A percentile compares a stretch with the other conserved stretches of the same genome.
Evolutionary conservation across 495 filamentous ascomycete species (phyloP).

Genomic region (Penicillium lagena): DNA sequence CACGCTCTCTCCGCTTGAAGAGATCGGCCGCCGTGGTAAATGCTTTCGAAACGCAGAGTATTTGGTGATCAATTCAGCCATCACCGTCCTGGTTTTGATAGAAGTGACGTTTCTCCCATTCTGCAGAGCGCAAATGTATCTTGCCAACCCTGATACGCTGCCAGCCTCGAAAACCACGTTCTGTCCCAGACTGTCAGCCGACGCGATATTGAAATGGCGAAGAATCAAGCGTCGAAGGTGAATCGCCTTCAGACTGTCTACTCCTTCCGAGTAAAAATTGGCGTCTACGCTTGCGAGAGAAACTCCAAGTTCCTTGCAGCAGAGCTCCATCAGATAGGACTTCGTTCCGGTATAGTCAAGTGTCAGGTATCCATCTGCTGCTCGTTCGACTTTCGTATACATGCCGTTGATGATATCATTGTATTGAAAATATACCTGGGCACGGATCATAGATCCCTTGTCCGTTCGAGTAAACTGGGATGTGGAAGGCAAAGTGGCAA

Average conservation of each 20-base stretch:
- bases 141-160: constrained; percentile 38
- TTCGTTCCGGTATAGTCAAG: constrained; percentile 34
- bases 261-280: constrained; percentile 49
- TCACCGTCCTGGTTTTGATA: constrained; percentile 15
- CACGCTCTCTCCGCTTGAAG: constrained; percentile 28
- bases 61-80: constrained; percentile 42
- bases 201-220: constrained; percentile 33
- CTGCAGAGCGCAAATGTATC: constrained; percentile 36
- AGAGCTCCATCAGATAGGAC: constrained; percentile 33
- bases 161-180: constrained; percentile 51
- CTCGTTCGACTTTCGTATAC: constrained; percentile 32
- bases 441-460: constrained; percentile 51
- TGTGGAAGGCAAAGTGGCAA: constrained; percentile 34
- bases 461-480: constrained; percentile 45
- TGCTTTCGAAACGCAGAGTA: constrained; percentile 40
- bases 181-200: constrained; percentile 19
- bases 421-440: constrained; percentile 44
- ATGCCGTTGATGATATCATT: constrained; percentile 39
- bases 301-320: constrained; percentile 32
- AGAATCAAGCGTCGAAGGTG: constrained; percentile 47
- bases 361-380: constrained; percentile 17
- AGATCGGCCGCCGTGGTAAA: constrained; percentile 13
- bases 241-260: constrained; percentile 59
- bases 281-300: constrained; percentile 28
- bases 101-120: constrained; percentile 12